These are phyloP conservation scores for Podaxis mareebaensis DNA, from an alignment of 768 basidiomycete species.

Conservation along the genomic window DNA sequence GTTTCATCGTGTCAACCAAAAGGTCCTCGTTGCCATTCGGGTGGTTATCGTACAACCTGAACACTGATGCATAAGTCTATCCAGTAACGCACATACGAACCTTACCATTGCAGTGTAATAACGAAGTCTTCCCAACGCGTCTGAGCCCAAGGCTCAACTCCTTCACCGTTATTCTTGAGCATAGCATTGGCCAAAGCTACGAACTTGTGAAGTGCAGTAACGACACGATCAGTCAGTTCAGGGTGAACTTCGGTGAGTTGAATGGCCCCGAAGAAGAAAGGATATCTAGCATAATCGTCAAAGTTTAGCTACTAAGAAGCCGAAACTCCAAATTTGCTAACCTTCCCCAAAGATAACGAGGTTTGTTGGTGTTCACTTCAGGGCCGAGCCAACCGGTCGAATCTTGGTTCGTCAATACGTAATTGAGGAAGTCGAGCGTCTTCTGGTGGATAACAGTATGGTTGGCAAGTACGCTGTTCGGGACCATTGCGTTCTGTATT, in stretches of 20 bases:
- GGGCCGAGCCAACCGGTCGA: slow-evolving; percentile 58
- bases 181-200: slow-evolving; percentile 53
- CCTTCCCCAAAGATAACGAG: slow-evolving; percentile 57
- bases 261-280: slow-evolving; percentile 59
- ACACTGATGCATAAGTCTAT: neutral
- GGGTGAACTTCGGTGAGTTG: slow-evolving; percentile 54
- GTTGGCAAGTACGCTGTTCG: slow-evolving; percentile 48
- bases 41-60: slow-evolving; percentile 55
- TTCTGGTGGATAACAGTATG: slow-evolving; percentile 45
- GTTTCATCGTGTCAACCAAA: slow-evolving; percentile 53
- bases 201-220: slow-evolving; percentile 53
- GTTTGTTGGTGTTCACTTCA: slow-evolving; percentile 52
- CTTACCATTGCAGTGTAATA: slow-evolving; percentile 53
- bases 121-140: slow-evolving; percentile 64
- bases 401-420: slow-evolving; percentile 53
- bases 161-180: slow-evolving; percentile 47
- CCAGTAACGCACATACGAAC: too few relatives aligned
- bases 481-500: slow-evolving; percentile 50
- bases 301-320: neutral
- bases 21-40: slow-evolving; percentile 49
- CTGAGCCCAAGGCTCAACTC: slow-evolving; percentile 53
- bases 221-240: slow-evolving; percentile 43
- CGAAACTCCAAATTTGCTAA: slow-evolving; percentile 18
- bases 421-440: slow-evolving; percentile 48
- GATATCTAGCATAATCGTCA: slow-evolving; percentile 37